Percentiles rank a stretch among this genome's conserved stretches.
Evolutionary conservation across 192 early-diverging fungal genomes (phyloP).

Genomic region (Phlyctochytrium planicorne): DNA sequence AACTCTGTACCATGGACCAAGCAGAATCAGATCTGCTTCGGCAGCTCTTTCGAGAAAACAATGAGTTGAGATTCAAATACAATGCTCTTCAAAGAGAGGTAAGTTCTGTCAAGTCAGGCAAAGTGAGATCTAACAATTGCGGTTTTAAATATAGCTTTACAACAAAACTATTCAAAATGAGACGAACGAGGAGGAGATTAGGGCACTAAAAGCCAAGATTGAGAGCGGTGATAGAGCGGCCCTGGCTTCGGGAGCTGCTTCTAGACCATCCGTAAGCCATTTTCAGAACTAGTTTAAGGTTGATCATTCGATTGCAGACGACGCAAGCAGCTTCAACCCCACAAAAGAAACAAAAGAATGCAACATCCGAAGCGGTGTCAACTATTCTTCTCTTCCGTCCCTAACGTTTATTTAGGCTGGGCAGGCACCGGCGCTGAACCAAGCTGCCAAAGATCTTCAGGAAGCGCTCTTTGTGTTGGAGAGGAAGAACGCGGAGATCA

Average conservation of each 20-base stretch:
- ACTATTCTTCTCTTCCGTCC: too few species aligned
- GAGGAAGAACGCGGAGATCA: slow-evolving; percentile 43
- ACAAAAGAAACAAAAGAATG: not conserved
- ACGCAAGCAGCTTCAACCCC: slow-evolving; percentile 1
- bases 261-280: too few species aligned
- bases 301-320: too few species aligned
- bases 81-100: slow-evolving; percentile 53
- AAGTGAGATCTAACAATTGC: not conserved
- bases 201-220: slow-evolving; percentile 32
- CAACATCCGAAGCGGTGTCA: too few species aligned
- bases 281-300: too few species aligned
- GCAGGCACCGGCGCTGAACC: too few species aligned
- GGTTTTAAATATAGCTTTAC: slow-evolving; percentile 38
- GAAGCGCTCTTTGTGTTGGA: slow-evolving; percentile 52
- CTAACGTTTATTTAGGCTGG: too few species aligned
- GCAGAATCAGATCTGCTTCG: slow-evolving; percentile 55
- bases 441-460: slow-evolving; percentile 42
- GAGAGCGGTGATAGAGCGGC: slow-evolving; percentile 13
- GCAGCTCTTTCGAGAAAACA: slow-evolving; percentile 58
- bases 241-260: slow-evolving; percentile 18
- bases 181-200: slow-evolving; percentile 45
- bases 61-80: slow-evolving; percentile 47
- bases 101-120: too few species aligned
- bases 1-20: slow-evolving; percentile 44
- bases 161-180: slow-evolving; percentile 49